Evolutionary conservation across 2,329 filamentous ascomycete species (phyloP).

Genomic region (Aspergillus aculeatus): DNA sequence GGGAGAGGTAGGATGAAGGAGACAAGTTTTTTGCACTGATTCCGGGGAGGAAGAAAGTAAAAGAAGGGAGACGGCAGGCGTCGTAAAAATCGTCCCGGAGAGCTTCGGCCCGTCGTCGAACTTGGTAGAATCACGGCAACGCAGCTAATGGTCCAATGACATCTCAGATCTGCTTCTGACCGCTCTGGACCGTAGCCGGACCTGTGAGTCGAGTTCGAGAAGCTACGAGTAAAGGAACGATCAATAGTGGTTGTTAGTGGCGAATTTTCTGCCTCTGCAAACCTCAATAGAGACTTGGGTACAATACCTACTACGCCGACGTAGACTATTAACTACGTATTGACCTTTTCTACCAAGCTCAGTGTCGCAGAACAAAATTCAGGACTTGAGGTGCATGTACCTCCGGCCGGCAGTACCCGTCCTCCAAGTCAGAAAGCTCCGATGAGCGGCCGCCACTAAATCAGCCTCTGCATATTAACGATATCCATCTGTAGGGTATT

Average conservation of each 20-base stretch:
- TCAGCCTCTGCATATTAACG: not conserved
- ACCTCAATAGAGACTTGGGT: not conserved
- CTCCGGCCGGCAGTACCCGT: not conserved
- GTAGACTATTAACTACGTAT: too few relatives aligned
- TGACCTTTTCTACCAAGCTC: not conserved
- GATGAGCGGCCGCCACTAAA: not conserved
- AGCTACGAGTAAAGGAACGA: not conserved
- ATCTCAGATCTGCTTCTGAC: conserved; percentile 17
- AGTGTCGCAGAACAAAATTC: not conserved
- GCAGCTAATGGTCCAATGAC: conserved; percentile 17
- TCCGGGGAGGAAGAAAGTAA: conserved; percentile 24
- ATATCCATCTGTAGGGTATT: not conserved
- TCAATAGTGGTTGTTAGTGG: not conserved
- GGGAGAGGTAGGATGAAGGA: conserved; percentile 16
- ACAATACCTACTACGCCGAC: too few relatives aligned
- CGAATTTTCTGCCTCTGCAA: not conserved
- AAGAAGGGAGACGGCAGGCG: conserved; percentile 28
- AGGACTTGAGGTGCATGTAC: not conserved
- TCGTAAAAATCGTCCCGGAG: conserved; percentile 36
- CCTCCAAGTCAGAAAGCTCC: not conserved
- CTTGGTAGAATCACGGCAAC: conserved; percentile 35
- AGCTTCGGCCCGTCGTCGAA: conserved; percentile 40
- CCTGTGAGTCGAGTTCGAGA: not conserved
- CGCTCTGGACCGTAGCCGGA: conserved; percentile 8
- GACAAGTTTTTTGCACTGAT: conserved; percentile 21